Base-by-base conservation (phyloP, 768 basidiomycete genomes). In the Boletus rubropictus region DNA sequence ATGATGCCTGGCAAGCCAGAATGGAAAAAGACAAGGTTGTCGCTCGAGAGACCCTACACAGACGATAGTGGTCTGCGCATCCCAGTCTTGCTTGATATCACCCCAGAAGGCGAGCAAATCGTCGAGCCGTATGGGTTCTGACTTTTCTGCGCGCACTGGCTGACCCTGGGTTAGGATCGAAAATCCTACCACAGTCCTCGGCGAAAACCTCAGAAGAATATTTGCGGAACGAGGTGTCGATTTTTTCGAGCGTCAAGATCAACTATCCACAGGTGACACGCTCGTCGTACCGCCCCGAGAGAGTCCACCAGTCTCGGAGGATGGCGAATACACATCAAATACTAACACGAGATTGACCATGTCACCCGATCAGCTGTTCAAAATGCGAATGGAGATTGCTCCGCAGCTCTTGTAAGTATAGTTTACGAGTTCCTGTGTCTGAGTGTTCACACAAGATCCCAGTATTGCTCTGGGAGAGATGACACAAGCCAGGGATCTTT, bases 401-500 rank as follows among this genome's bases (percentile, higher is more conserved):
- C 81, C 81, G 9, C 84, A 86, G 49, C 71, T 92, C 39, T 79
- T 77, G 89, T 90, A 65, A 63, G 89, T 76, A 37, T 10, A 36
- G 18, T 18, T 37, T 22, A 31, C 25, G 9, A n/a, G 12, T 18
- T 48, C 29, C 33, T 11, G 24, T 32, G 8, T 33, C 36, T 18
- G 29, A 27, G 29, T n/a, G 43, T 48, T 65, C 46, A 64, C 52
- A 45, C 51, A 20, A 32, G 33, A 40, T 44, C 39, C 29, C 51
- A 89, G 87, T 52, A 77, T 82, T 50, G 86, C 88, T 22, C 67
- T 82, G 39, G 87, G 87, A 46, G 89, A 92, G 65, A 85, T 91
- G 78, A 75, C 78, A 7, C 81, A 83, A 46, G 87, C 87, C 9
- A 78, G 76, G 53, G 86, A 89, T 51, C 70, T 92, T 20, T 67